phyloP scores from a whole-genome alignment of 306 rosid genomes.

The Vicia sativa region DNA sequence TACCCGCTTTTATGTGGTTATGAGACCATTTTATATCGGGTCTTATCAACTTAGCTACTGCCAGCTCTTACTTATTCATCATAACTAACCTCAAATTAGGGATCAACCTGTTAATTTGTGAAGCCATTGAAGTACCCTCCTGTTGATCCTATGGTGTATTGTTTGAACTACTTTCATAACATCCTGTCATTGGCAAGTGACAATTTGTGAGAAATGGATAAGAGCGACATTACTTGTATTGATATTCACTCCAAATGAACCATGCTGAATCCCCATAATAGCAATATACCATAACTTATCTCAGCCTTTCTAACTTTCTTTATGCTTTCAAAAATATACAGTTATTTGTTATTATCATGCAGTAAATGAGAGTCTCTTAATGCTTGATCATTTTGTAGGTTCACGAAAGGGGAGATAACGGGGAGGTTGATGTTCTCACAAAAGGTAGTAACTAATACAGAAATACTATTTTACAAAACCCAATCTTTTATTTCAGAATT shows the following conservation, averaged over 20 bases:
- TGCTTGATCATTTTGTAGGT: conserved; percentile 60
- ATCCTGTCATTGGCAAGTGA: background rate
- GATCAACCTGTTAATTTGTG: background rate
- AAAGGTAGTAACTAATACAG: conserved; percentile 61
- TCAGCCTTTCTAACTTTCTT: too few species aligned
- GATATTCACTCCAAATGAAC: background rate
- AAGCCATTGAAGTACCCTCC: background rate
- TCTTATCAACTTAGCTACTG: background rate
- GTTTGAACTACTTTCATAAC: conserved; percentile 7
- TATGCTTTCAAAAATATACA: too few species aligned
- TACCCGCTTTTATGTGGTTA: conserved; percentile 7
- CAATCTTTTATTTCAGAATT: background rate
- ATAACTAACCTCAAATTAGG: background rate
- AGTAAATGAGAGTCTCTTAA: conserved; percentile 26
- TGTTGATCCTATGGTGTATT: background rate
- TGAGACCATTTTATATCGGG: background rate
- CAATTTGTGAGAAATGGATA: conserved; percentile 9
- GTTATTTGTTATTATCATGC: background rate
- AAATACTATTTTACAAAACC: conserved; percentile 16
- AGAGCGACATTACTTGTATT: background rate
- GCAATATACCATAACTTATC: too few species aligned
- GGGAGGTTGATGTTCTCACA: conserved; percentile 87
- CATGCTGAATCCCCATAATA: too few species aligned
- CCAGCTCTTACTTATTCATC: background rate
- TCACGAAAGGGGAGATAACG: conserved; percentile 77